phyloP scores from a whole-genome alignment of 2,329 filamentous ascomycete genomes.

The Trichophyton verrucosum region DNA sequence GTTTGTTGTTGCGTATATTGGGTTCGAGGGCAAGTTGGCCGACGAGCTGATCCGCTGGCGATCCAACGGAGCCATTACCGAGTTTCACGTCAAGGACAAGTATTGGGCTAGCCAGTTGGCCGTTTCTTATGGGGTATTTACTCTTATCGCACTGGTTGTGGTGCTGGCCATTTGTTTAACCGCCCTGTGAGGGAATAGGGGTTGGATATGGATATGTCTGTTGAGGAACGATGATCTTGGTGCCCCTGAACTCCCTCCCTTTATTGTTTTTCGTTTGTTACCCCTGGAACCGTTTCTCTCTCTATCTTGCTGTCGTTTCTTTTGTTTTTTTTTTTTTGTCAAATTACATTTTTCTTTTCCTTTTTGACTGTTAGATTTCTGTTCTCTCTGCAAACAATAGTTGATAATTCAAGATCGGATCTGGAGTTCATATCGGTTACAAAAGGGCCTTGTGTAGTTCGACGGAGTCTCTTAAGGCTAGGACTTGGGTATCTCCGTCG shows the following conservation, averaged over 20 bases:
- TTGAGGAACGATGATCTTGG: background rate
- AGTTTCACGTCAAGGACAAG: slow-evolving; percentile 14
- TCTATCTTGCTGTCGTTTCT: background rate
- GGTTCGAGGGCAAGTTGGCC: slow-evolving; percentile 4
- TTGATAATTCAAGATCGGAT: background rate
- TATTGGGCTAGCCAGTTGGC: slow-evolving; percentile 9
- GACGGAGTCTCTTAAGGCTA: background rate
- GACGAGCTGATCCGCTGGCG: slow-evolving; percentile 10
- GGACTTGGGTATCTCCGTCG: background rate
- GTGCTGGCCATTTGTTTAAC: slow-evolving; percentile 7
- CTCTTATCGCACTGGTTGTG: slow-evolving; percentile 8
- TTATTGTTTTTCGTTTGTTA: background rate
- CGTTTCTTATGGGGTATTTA: background rate
- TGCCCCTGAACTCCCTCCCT: background rate
- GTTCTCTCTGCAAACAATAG: background rate
- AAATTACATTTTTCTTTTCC: background rate
- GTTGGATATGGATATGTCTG: background rate
- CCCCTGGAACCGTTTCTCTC: background rate
- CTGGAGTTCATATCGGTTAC: background rate
- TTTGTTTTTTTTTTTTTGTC: too few species aligned
- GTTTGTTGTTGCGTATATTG: slow-evolving; percentile 11
- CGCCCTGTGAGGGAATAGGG: background rate
- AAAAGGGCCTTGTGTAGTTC: background rate
- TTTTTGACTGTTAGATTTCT: background rate
- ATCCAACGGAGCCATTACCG: slow-evolving; percentile 8